Evolutionary conservation across 1,284 basidiomycete species (phyloP), one percentile per base, ranked within the genome.

Genomic region (Phenoliferia sp.): DNA sequence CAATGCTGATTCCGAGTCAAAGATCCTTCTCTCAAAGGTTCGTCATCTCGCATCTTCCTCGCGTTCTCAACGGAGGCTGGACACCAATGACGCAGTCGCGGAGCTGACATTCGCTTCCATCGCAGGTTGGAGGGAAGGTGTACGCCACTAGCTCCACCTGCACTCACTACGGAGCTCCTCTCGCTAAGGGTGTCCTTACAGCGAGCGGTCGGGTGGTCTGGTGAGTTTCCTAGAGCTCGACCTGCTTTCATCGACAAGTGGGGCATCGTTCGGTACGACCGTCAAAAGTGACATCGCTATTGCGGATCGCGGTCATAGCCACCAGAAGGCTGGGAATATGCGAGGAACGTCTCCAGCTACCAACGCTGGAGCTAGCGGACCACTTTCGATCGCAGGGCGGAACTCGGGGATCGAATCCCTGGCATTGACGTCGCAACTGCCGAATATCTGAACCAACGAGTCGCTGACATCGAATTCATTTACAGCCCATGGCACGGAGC

Each of bases 401-500:
- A 44, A 44, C 12, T 22, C 22, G 39, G 39, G 12, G 39, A 44
- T 44, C 39, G 39, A 12, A 44, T 44, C 39, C n/a, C n/a, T n/a
- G n/a, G 39, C 12, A 22, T 22, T 12, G 12, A 44, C 39, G 12
- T 12, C 12, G 39, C 39, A 12, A 44, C 12, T 22, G 12, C 39
- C 12, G 50, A 7, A 39, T 28, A 61, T 39, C 56, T 22, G 28
- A 6, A 19, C 10, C 26, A 31, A 9, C 26, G 32, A 31, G 19
- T 17, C n/a, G 34, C n/a, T 52, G 32, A 26, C 31, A 15, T n/a
- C 28, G 19, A 1, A 48, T 35, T 2, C 4, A 28, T 10, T 7
- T 67, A 88, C 54, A 67, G 90, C 77, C 91, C 91, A 9, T 94
- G 92, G 91, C 92, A 94, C 78, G 91, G 92, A 81, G 92, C 93